Percentiles rank a stretch among this genome's conserved stretches.
Evolutionary conservation across 2,329 filamentous ascomycete genomes (phyloP).

Genomic region (Sclerotinia subarctica): DNA sequence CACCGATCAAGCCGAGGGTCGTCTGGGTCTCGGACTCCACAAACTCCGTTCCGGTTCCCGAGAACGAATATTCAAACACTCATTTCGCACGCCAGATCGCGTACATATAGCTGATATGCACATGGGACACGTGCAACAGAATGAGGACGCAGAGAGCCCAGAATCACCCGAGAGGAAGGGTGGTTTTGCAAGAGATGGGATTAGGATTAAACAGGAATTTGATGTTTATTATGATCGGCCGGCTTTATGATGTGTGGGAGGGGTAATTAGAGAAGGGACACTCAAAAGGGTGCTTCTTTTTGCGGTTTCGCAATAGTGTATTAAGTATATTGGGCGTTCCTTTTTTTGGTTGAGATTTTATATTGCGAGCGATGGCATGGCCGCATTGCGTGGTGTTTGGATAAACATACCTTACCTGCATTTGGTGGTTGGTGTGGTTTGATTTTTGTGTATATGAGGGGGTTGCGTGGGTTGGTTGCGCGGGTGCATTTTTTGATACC

Average conservation of each 20-base stretch:
- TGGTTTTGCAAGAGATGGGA: background rate
- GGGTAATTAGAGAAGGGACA: no score
- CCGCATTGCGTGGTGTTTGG: conserved; percentile 8
- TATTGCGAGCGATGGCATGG: background rate
- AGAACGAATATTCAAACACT: background rate
- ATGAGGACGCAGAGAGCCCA: background rate
- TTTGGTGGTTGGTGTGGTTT: background rate
- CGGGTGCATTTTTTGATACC: conserved; percentile 4
- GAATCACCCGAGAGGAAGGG: background rate
- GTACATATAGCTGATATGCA: conserved; percentile 13
- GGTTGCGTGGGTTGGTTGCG: no score
- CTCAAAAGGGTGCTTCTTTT: background rate
- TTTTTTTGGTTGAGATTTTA: background rate
- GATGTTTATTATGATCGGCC: conserved; percentile 16
- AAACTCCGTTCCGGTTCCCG: background rate
- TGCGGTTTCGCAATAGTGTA: background rate
- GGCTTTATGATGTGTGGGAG: background rate
- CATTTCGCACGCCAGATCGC: background rate
- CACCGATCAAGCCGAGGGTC: background rate
- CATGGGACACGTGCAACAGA: background rate
- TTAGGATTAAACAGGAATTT: conserved; percentile 10
- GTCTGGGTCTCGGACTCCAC: background rate
- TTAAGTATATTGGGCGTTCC: background rate
- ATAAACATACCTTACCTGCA: background rate
- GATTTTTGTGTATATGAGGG: background rate